Conservation (phyloP, 2,329 filamentous ascomycete genomes). For the Diplodia seriata region DNA sequence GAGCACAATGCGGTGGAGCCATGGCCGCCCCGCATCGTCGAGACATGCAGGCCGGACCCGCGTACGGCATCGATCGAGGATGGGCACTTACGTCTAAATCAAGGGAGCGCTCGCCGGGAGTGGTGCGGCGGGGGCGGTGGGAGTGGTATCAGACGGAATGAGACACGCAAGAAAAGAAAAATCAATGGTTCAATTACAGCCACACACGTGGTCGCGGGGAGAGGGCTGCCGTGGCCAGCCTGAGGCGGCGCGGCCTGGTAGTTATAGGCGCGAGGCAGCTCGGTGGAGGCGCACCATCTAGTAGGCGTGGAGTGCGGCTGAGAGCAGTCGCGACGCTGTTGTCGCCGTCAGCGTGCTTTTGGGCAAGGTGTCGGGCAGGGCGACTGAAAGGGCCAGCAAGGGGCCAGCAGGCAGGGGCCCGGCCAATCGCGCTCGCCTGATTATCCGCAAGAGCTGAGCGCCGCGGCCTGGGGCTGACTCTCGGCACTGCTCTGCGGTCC, state of each 20-base stretch:
- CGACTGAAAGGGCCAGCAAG: conserved; percentile 11
- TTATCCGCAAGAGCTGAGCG: background rate
- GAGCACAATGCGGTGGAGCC: background rate
- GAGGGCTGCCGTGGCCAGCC: background rate
- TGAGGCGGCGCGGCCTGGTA: background rate
- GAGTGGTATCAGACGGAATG: background rate
- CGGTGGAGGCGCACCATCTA: conserved; percentile 6
- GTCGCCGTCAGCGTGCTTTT: conserved; percentile 5
- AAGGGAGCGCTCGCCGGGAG: background rate
- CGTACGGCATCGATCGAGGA: too few relatives aligned
- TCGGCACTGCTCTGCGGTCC: background rate
- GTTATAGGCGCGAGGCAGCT: conserved; percentile 4
- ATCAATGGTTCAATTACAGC: conserved; percentile 21
- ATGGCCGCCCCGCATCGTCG: background rate
- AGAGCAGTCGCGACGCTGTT: conserved; percentile 9
- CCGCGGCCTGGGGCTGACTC: conserved; percentile 18
- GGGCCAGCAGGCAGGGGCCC: conserved; percentile 1
- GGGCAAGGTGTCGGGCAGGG: conserved; percentile 15
- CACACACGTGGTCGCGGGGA: conserved; percentile 26
- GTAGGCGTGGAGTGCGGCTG: conserved; percentile 8
- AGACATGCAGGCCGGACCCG: background rate
- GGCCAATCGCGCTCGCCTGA: conserved; percentile 15
- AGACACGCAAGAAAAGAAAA: conserved; percentile 3
- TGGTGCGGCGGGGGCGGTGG: background rate
- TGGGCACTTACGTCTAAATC: background rate